These are phyloP conservation scores for Pyrrhoderma noxium DNA, from an alignment of 1,284 basidiomycete species.

Conservation along the genomic window DNA sequence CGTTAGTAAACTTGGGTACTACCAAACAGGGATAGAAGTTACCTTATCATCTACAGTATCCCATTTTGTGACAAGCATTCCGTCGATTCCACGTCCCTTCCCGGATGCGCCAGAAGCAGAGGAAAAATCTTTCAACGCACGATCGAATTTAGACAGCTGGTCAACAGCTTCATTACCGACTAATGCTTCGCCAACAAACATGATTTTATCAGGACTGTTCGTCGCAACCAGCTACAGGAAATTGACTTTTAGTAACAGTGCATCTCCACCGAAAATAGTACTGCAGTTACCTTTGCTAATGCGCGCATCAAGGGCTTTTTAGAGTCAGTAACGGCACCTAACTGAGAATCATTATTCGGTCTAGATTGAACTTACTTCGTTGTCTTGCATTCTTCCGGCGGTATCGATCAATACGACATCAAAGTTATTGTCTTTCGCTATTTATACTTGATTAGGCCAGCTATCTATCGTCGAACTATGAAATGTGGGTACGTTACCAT, in stretches of 20 bases:
- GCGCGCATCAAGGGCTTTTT: slow-evolving; percentile 89
- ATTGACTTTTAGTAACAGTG: slow-evolving; percentile 7
- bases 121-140: slow-evolving; percentile 84
- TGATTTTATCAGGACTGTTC: slow-evolving; percentile 91
- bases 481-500: slow-evolving; percentile 46
- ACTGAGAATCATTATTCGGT: not conserved
- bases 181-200: slow-evolving; percentile 93
- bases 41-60: slow-evolving; percentile 95
- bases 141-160: slow-evolving; percentile 90
- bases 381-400: slow-evolving; percentile 98
- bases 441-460: slow-evolving; percentile 9
- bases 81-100: slow-evolving; percentile 87
- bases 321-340: slow-evolving; percentile 9
- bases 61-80: slow-evolving; percentile 96
- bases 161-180: slow-evolving; percentile 97
- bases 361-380: slow-evolving; percentile 55
- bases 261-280: not conserved
- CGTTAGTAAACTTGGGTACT: slow-evolving; percentile 16
- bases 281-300: slow-evolving; percentile 70
- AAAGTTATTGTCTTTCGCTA: slow-evolving; percentile 81
- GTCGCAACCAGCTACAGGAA: slow-evolving; percentile 68
- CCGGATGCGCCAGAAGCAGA: slow-evolving; percentile 52
- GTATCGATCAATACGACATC: slow-evolving; percentile 96
- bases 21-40: slow-evolving; percentile 13
- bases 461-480: not conserved